Percentiles rank a stretch among this genome's conserved stretches.
phyloP scores from a whole-genome alignment of 306 rosid species.

The Ziziphus jujuba region DNA sequence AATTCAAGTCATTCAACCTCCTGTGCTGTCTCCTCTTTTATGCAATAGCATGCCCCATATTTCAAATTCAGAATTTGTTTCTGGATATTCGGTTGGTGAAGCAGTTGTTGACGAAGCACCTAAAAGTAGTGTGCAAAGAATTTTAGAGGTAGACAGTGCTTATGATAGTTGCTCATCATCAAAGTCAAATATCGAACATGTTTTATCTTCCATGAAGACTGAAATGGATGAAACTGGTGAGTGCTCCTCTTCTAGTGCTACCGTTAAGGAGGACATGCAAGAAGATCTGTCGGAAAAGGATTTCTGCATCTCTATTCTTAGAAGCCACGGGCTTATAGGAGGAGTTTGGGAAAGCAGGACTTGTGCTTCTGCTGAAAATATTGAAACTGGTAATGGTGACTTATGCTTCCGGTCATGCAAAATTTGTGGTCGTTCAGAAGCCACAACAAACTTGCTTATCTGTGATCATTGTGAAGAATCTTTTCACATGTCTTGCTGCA shows the following conservation, averaged over 20 bases:
- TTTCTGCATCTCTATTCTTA: conserved; percentile 67
- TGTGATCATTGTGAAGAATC: conserved; percentile 93
- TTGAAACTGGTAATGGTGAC: conserved; percentile 31
- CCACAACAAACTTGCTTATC: conserved; percentile 60
- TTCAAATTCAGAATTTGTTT: conserved; percentile 22
- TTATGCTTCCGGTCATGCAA: conserved; percentile 59
- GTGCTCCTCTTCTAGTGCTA: conserved; percentile 79
- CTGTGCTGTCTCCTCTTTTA: conserved; percentile 26
- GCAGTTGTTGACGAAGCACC: conserved; percentile 33
- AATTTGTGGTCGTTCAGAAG: conserved; percentile 57
- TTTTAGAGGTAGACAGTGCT: conserved; percentile 57
- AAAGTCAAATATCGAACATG: conserved; percentile 68
- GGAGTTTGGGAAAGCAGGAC: conserved; percentile 27
- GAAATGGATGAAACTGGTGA: conserved; percentile 72
- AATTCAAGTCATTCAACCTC: conserved; percentile 34
- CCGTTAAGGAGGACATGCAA: conserved; percentile 43
- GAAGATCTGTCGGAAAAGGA: conserved; percentile 65
- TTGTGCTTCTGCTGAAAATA: conserved; percentile 37
- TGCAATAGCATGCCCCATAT: conserved; percentile 19
- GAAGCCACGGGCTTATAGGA: conserved; percentile 63
- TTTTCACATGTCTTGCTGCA: conserved; percentile 72
- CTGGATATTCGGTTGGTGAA: conserved; percentile 22
- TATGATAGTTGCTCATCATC: conserved; percentile 92
- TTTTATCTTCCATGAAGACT: conserved; percentile 47
- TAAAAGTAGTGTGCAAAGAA: conserved; percentile 38